Evolutionary conservation across 2,329 filamentous ascomycete species (phyloP), one percentile per base, ranked within the genome.

Genomic region (Xylaria polymorpha): DNA sequence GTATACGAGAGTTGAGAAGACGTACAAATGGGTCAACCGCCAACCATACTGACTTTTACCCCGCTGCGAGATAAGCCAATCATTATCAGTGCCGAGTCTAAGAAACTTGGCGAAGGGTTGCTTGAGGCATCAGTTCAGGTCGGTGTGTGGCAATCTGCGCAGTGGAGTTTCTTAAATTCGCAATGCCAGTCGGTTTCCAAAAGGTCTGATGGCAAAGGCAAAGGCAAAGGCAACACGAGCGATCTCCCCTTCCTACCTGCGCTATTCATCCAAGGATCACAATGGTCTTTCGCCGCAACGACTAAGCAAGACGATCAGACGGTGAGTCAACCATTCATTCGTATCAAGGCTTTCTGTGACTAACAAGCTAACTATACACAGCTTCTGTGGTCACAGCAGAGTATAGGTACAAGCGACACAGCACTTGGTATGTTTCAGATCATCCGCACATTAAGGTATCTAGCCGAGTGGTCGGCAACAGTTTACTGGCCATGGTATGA

Each of bases 221-320:
- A 32, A n/a, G n/a, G n/a, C n/a, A n/a, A n/a, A n/a, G n/a, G n/a
- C n/a, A n/a, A n/a, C n/a, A 39, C 18, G 15, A 41, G 44, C 9
- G 4, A 22, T 9, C 22, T 48, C 5, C 51, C 51, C 14, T 58
- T 64, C 8, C 25, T 64, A 18, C 61, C 53, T 8, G 53, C 53
- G 18, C 32, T 64, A 12, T 39, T 64, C 12, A 64, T 64, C 15
- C 53, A 64, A 51, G 53, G 61, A 29, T 41, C 51, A 14, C 51
- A 64, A 41, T 64, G 61, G 53, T 58, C 14, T 51, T 64, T 64
- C 15, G 61, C 61, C 51, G 53, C 61, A 2, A 64, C 61, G 18
- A 64, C 61, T 37, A 58, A 32, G 37, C 44, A 39, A n/a, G 51
- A 18, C 2, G 32, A 39, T 18, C 39, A 58, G 43, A 58, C 61